Conservation (phyloP, 768 basidiomycete genomes). For the Tephrocybe sp. region DNA sequence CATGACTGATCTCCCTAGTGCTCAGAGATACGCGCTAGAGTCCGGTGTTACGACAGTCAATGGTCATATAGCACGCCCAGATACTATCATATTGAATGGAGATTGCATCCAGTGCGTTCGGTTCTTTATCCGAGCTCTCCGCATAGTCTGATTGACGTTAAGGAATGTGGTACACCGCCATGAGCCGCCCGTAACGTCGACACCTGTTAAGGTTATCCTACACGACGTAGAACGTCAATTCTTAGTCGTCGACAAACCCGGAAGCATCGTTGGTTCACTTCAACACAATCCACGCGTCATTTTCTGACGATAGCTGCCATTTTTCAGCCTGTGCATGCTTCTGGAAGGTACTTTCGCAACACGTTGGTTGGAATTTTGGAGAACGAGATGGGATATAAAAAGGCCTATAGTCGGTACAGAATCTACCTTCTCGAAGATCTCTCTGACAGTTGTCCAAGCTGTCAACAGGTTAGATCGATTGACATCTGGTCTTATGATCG, state of each 20-base stretch:
- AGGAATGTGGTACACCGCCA: conserved; percentile 96
- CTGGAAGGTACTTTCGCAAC: conserved; percentile 88
- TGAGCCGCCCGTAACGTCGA: conserved; percentile 91
- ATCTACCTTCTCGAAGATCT: background rate
- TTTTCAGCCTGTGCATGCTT: conserved; percentile 83
- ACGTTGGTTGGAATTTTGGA: conserved; percentile 86
- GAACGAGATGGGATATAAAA: conserved; percentile 78
- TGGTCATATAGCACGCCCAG: conserved; percentile 78
- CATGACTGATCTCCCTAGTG: conserved; percentile 3
- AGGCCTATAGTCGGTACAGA: conserved; percentile 73
- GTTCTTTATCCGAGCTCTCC: background rate
- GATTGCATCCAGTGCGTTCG: conserved; percentile 83
- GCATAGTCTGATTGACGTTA: conserved; percentile 25
- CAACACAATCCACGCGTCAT: conserved; percentile 6
- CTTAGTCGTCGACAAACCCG: conserved; percentile 95
- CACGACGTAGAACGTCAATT: conserved; percentile 80
- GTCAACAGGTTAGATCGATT: conserved; percentile 93
- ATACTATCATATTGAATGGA: conserved; percentile 79
- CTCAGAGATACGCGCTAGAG: conserved; percentile 63
- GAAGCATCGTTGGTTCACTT: conserved; percentile 79
- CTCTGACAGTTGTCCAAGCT: conserved; percentile 48
- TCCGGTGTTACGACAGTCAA: conserved; percentile 96
- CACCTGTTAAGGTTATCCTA: conserved; percentile 75
- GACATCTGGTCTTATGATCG: conserved; percentile 94
- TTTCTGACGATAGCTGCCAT: conserved; percentile 8